These are phyloP conservation scores for Amaranthus tricolor DNA, from an alignment of 179 eudicot genomes.

Conservation along the genomic window DNA sequence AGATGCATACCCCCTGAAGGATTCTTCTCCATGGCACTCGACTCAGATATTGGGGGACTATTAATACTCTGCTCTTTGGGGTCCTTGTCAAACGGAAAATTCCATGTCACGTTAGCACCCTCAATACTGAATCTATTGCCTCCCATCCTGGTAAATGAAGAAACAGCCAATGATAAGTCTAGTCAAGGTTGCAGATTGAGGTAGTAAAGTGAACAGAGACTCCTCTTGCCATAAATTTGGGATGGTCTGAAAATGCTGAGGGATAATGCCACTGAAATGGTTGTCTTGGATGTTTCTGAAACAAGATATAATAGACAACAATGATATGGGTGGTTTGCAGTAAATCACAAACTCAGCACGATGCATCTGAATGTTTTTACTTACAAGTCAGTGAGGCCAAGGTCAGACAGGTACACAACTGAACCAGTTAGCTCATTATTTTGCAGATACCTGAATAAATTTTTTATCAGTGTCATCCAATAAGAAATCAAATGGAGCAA, in stretches of 20 bases:
- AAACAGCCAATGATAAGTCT: slow-evolving; percentile 13
- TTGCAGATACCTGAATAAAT: slow-evolving; percentile 66
- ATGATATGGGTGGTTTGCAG: slow-evolving; percentile 1
- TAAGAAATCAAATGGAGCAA: background rate
- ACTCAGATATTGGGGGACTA: slow-evolving; percentile 67
- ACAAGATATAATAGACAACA: slow-evolving; percentile 17
- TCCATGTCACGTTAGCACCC: slow-evolving; percentile 64
- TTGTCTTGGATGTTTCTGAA: slow-evolving; percentile 82
- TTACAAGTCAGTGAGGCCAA: slow-evolving; percentile 69
- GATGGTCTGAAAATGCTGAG: slow-evolving; percentile 64
- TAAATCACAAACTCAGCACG: slow-evolving; percentile 12
- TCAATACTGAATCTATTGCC: slow-evolving; percentile 61
- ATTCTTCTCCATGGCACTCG: slow-evolving; percentile 61
- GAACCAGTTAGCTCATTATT: slow-evolving; percentile 78
- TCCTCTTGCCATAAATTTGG: slow-evolving; percentile 64
- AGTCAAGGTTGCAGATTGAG: background rate
- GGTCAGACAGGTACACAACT: slow-evolving; percentile 67
- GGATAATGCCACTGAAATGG: slow-evolving; percentile 90
- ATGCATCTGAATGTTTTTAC: slow-evolving; percentile 28
- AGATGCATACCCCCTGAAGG: slow-evolving; percentile 35
- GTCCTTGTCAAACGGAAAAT: slow-evolving; percentile 51
- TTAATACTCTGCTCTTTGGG: slow-evolving; percentile 48
- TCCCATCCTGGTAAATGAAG: slow-evolving; percentile 51
- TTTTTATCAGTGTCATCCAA: background rate
- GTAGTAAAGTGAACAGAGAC: background rate